These are phyloP conservation scores for Hansenula lynferdii DNA, from an alignment of 1,139 yeast species.

Conservation along the genomic window DNA sequence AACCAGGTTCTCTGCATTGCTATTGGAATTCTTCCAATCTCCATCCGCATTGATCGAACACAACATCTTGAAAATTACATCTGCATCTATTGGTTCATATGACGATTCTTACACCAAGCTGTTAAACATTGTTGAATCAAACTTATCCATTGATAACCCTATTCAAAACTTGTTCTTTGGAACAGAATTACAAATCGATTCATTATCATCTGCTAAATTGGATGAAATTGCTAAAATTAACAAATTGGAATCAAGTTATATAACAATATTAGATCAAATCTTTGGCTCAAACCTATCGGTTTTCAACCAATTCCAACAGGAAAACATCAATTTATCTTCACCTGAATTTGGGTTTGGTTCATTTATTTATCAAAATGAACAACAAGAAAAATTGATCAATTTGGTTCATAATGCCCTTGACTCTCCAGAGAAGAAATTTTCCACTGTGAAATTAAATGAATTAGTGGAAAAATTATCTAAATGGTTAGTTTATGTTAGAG, in stretches of 20 bases:
- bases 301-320: constrained; percentile 50
- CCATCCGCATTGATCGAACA: constrained; percentile 41
- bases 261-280: constrained; percentile 68
- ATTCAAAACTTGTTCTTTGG: constrained; percentile 65
- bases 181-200: constrained; percentile 20
- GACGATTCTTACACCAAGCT: constrained; percentile 44
- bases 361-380: constrained; percentile 54
- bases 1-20: constrained; percentile 58
- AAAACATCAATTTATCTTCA: constrained; percentile 38
- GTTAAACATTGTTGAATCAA: constrained; percentile 42
- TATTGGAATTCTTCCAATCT: constrained; percentile 71
- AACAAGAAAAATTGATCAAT: constrained; percentile 40
- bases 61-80: constrained; percentile 42
- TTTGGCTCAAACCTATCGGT: constrained; percentile 51
- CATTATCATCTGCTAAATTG: constrained; percentile 14
- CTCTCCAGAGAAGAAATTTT: constrained; percentile 35
- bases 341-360: constrained; percentile 92
- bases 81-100: constrained; percentile 54
- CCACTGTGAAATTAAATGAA: constrained; percentile 39
- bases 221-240: constrained; percentile 37
- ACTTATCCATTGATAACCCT: constrained; percentile 50
- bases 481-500: constrained; percentile 53
- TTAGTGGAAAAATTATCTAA: constrained; percentile 57
- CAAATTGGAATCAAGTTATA: constrained; percentile 70
- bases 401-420: constrained; percentile 49